Percentiles rank a stretch among this genome's conserved stretches.
phyloP scores from a whole-genome alignment of 192 early-diverging fungal genomes.

The Phlyctochytrium planicorne region DNA sequence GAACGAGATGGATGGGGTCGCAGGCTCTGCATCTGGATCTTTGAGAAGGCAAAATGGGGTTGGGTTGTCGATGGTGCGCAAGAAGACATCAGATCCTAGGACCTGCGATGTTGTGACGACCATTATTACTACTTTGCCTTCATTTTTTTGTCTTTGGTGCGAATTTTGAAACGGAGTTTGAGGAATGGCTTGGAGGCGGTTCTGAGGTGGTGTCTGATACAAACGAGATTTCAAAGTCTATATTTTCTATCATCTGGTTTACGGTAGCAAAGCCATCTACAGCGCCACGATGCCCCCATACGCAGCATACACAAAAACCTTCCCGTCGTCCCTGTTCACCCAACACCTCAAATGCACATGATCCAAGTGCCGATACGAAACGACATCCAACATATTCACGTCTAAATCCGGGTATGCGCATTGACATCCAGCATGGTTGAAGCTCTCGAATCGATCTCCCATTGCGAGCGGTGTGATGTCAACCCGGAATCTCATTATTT shows the following conservation, averaged over 20 bases:
- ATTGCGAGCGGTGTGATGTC: neutral
- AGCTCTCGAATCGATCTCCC: neutral
- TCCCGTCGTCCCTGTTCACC: neutral
- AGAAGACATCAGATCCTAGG: neutral
- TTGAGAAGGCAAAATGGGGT: neutral
- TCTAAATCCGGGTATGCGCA: neutral
- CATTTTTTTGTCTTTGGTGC: neutral
- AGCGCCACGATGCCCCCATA: neutral
- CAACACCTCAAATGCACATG: constrained; percentile 1
- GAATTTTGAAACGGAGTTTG: no score
- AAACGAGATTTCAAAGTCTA: neutral
- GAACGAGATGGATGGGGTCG: neutral
- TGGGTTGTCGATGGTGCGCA: neutral
- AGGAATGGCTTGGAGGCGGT: no score
- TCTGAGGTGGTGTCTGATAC: neutral
- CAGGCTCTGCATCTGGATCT: neutral
- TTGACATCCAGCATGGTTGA: neutral
- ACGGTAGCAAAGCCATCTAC: neutral
- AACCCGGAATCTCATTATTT: no score
- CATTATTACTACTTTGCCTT: no score
- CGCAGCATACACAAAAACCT: neutral
- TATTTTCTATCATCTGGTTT: neutral
- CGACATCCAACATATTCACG: neutral
- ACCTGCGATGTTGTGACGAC: neutral
- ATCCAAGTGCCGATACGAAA: neutral